Conservation (phyloP, 2,329 filamentous ascomycete species). For the Microcera coccophila region DNA sequence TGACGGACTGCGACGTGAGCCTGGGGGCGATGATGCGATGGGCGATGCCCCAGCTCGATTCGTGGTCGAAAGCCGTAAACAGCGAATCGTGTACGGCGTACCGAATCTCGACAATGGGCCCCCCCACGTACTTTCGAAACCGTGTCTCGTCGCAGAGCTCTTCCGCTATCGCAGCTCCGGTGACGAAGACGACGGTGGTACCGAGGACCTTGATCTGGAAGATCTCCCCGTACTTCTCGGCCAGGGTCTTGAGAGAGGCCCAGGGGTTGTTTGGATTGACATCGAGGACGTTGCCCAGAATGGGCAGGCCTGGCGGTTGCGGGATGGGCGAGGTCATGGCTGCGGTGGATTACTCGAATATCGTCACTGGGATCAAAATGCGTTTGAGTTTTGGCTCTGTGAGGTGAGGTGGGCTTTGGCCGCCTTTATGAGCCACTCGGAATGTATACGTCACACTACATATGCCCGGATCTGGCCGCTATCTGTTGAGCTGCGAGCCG, state of each 20-base stretch:
- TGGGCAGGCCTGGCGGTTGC: slow-evolving; percentile 32
- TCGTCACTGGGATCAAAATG: too few species aligned
- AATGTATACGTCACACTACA: too few species aligned
- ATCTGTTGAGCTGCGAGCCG: too few species aligned
- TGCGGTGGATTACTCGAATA: too few species aligned
- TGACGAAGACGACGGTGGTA: slow-evolving; percentile 41
- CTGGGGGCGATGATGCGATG: slow-evolving; percentile 51
- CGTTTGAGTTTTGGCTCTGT: too few species aligned
- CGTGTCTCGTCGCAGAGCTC: slow-evolving; percentile 52
- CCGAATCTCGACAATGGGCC: slow-evolving; percentile 51
- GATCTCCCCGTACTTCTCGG: slow-evolving; percentile 36
- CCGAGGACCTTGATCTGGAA: slow-evolving; percentile 36
- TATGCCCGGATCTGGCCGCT: too few species aligned
- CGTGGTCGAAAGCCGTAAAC: slow-evolving; percentile 50
- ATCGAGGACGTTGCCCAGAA: slow-evolving; percentile 37
- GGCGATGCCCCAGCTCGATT: slow-evolving; percentile 47
- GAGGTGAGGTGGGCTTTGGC: too few species aligned
- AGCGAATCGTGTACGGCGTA: slow-evolving; percentile 47
- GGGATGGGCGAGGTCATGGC: slow-evolving; percentile 36
- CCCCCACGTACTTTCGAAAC: slow-evolving; percentile 52
- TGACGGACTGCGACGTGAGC: slow-evolving; percentile 33
- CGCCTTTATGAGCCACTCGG: too few species aligned
- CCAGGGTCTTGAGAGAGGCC: slow-evolving; percentile 34
- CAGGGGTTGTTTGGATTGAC: slow-evolving; percentile 35
- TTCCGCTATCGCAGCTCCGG: slow-evolving; percentile 44